These are phyloP conservation scores for Colletotrichum phormii DNA, from an alignment of 2,329 filamentous ascomycete species.

Conservation along the genomic window DNA sequence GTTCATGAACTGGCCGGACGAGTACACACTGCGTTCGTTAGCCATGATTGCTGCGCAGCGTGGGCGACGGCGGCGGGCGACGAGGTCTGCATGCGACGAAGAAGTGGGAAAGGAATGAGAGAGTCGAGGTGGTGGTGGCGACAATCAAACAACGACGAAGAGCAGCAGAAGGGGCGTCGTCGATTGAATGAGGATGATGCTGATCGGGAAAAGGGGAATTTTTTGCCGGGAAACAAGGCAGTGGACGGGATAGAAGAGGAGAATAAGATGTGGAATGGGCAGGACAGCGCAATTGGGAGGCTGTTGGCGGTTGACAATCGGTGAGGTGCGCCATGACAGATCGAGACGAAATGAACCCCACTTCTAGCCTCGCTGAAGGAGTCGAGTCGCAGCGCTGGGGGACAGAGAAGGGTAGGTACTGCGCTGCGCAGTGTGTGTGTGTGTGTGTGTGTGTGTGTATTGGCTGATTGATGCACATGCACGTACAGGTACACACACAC, in stretches of 20 bases:
- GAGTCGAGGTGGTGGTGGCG: slow-evolving; percentile 4
- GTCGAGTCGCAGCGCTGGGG: slow-evolving; percentile 4
- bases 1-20: slow-evolving; percentile 87
- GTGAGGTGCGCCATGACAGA: slow-evolving; percentile 34
- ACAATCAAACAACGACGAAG: slow-evolving; percentile 5
- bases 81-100: slow-evolving; percentile 32
- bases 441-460: not conserved
- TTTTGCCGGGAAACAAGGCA: slow-evolving; percentile 22
- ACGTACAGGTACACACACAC: not conserved
- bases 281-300: slow-evolving; percentile 33
- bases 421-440: not conserved
- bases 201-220: not conserved
- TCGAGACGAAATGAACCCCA: slow-evolving; percentile 40
- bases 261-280: slow-evolving; percentile 32
- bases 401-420: not conserved
- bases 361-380: slow-evolving; percentile 40
- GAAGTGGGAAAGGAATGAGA: not conserved
- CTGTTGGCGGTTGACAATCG: slow-evolving; percentile 34
- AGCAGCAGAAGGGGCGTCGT: not conserved
- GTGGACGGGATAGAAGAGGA: slow-evolving; percentile 10
- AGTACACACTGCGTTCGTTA: slow-evolving; percentile 62
- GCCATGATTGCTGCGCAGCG: slow-evolving; percentile 41
- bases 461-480: not conserved
- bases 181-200: slow-evolving; percentile 6
- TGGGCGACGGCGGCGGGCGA: slow-evolving; percentile 13